These are phyloP conservation scores for Alternaria infectoria DNA, from an alignment of 2,329 filamentous ascomycete species.

Conservation along the genomic window DNA sequence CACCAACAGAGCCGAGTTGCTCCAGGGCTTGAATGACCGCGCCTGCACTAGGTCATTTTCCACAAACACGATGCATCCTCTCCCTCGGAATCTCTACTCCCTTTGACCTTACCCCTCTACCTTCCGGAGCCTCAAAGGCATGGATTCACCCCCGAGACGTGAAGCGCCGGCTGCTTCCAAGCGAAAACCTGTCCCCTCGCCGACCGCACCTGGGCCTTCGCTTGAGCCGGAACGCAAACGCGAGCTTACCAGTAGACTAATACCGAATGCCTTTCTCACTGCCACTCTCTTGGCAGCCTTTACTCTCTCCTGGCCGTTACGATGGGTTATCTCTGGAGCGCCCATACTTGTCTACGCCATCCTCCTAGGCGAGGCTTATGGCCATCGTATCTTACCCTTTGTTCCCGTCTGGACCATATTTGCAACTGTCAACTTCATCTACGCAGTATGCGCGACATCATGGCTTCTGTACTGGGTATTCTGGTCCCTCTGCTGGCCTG, in stretches of 20 bases:
- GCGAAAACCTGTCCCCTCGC: constrained; percentile 20
- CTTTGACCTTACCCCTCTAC: neutral
- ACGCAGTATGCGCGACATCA: constrained; percentile 57
- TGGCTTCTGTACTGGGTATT: constrained; percentile 60
- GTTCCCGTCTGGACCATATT: constrained; percentile 57
- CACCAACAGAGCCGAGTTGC: constrained; percentile 6
- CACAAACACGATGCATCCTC: constrained; percentile 6
- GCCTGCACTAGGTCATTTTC: constrained; percentile 3
- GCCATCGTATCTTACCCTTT: constrained; percentile 51
- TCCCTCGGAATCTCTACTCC: neutral
- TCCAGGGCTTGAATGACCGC: constrained; percentile 7
- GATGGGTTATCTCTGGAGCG: constrained; percentile 53
- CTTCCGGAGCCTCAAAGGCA: constrained; percentile 1
- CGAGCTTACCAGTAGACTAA: constrained; percentile 16
- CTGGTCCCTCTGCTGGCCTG: constrained; percentile 50
- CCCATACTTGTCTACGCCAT: constrained; percentile 47
- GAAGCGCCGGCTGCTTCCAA: constrained; percentile 12
- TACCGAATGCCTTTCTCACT: constrained; percentile 22
- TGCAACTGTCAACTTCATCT: constrained; percentile 54
- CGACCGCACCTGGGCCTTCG: constrained; percentile 2
- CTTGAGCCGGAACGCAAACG: constrained; percentile 18
- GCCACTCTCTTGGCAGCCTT: constrained; percentile 11
- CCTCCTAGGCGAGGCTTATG: constrained; percentile 45
- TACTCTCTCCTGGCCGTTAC: constrained; percentile 26
- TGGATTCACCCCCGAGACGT: constrained; percentile 13